These are phyloP conservation scores for Pulveroboletus sp. DNA, from an alignment of 768 basidiomycete genomes.

Conservation along the genomic window DNA sequence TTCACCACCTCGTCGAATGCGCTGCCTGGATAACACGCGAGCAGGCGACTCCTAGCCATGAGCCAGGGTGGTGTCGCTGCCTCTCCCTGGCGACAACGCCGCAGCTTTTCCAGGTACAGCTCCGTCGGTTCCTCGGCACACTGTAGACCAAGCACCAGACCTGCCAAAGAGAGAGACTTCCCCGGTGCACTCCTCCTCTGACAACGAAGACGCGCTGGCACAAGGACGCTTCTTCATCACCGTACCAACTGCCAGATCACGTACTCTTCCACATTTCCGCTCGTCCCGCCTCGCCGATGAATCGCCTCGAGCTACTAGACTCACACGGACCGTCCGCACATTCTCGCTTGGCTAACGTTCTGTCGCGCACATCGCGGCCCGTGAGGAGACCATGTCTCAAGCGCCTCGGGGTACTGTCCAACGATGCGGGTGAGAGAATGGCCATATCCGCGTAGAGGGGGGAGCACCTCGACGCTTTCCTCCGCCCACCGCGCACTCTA, in stretches of 20 bases:
- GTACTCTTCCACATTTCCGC: conserved; percentile 12
- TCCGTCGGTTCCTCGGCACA: not conserved
- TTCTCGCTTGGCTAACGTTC: conserved; percentile 7
- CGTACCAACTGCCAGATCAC: conserved; percentile 10
- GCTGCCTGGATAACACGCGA: not conserved
- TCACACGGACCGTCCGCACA: not conserved
- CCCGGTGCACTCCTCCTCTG: not conserved
- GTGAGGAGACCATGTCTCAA: no score
- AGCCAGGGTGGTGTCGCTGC: not conserved
- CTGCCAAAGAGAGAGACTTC: conserved; percentile 20
- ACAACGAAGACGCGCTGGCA: conserved; percentile 1
- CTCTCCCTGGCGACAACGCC: not conserved
- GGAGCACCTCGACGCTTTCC: not conserved
- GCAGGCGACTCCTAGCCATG: not conserved
- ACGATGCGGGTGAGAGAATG: conserved; percentile 1
- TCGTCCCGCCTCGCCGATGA: not conserved
- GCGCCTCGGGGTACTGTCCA: not conserved
- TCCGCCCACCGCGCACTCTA: conserved; percentile 4
- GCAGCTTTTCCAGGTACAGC: not conserved
- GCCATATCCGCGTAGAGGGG: conserved; percentile 9
- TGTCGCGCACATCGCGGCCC: conserved; percentile 1
- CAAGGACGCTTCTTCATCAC: conserved; percentile 11
- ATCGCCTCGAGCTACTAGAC: not conserved
- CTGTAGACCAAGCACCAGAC: not conserved
- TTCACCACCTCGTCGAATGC: no score